phyloP scores from a whole-genome alignment of 495 filamentous ascomycete species.

The Chaetomium fimeti region DNA sequence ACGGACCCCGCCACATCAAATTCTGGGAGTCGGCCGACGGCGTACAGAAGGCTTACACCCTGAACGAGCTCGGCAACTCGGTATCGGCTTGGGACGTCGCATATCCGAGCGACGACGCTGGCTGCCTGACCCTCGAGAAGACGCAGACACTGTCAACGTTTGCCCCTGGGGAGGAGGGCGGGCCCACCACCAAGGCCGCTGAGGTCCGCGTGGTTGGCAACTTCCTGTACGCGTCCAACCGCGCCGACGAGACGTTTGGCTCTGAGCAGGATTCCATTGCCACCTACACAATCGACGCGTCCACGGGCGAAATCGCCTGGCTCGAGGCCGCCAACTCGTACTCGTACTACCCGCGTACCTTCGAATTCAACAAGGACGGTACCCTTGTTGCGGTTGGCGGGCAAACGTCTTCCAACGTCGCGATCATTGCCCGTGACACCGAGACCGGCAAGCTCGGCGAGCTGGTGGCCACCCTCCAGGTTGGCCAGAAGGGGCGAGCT shows the following conservation, averaged over 20 bases:
- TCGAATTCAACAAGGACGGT: constrained; percentile 62
- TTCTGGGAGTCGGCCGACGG: constrained; percentile 43
- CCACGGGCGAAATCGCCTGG: constrained; percentile 39
- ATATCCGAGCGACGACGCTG: constrained; percentile 34
- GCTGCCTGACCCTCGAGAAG: constrained; percentile 38
- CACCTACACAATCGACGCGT: constrained; percentile 37
- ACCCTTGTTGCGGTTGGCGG: constrained; percentile 63
- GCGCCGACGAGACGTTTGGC: constrained; percentile 47
- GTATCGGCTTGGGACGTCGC: constrained; percentile 45
- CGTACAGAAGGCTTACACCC: constrained; percentile 40
- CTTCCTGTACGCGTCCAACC: constrained; percentile 46
- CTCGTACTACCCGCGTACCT: constrained; percentile 54
- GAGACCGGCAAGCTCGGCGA: constrained; percentile 56
- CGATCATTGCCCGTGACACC: constrained; percentile 56
- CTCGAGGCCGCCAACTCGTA: constrained; percentile 44
- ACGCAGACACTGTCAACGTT: constrained; percentile 43
- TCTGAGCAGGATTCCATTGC: constrained; percentile 42
- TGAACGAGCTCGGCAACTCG: constrained; percentile 52
- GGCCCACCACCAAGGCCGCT: constrained; percentile 44
- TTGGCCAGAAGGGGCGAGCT: constrained; percentile 43
- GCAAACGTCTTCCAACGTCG: constrained; percentile 61
- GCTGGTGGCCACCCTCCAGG: constrained; percentile 42
- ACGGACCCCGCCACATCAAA: constrained; percentile 47
- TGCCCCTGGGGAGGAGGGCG: constrained; percentile 35
- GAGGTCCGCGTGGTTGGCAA: constrained; percentile 44